Percentiles rank a stretch among this genome's conserved stretches.
These are phyloP conservation scores for Chlamydomonas asymmetrica DNA, from an alignment of 139 green algal genomes.

Conservation along the genomic window DNA sequence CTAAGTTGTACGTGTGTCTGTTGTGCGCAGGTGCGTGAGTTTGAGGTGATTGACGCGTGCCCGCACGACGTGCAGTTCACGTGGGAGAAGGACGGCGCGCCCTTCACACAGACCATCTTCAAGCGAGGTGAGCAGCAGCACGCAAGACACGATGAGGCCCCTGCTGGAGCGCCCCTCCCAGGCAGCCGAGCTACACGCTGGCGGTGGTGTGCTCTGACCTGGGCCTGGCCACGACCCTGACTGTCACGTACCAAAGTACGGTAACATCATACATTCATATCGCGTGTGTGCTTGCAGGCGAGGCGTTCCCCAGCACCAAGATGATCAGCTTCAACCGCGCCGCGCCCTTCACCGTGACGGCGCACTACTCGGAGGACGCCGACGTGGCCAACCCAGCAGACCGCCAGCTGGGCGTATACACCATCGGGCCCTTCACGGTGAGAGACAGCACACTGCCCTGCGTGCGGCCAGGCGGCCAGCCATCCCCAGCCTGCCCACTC, in stretches of 20 bases:
- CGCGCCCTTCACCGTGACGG: slow-evolving; percentile 79
- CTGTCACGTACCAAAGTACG: too few species aligned
- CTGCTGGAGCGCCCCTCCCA: too few species aligned
- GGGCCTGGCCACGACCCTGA: too few species aligned
- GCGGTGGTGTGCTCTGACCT: too few species aligned
- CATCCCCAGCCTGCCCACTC: too few species aligned
- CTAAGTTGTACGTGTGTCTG: too few species aligned
- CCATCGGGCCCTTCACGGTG: slow-evolving; percentile 54
- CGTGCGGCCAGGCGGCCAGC: too few species aligned
- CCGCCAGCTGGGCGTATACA: slow-evolving; percentile 35
- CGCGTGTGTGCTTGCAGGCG: slow-evolving; percentile 6
- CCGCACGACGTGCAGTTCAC: slow-evolving; percentile 83
- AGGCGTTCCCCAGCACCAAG: slow-evolving; percentile 84
- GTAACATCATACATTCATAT: too few species aligned
- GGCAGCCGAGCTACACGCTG: too few species aligned
- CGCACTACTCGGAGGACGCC: slow-evolving; percentile 69
- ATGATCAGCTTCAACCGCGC: slow-evolving; percentile 89
- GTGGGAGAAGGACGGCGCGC: slow-evolving; percentile 83
- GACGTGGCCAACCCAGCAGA: slow-evolving; percentile 45
- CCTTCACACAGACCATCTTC: slow-evolving; percentile 66
- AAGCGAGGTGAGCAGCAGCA: slow-evolving; percentile 35
- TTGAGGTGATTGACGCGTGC: slow-evolving; percentile 90
- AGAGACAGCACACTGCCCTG: too few species aligned
- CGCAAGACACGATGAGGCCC: too few species aligned
- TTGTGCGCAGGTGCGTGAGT: slow-evolving; percentile 85